Base-by-base conservation (phyloP, 768 basidiomycete genomes). In the Pleurotus salmoneostramineus region DNA sequence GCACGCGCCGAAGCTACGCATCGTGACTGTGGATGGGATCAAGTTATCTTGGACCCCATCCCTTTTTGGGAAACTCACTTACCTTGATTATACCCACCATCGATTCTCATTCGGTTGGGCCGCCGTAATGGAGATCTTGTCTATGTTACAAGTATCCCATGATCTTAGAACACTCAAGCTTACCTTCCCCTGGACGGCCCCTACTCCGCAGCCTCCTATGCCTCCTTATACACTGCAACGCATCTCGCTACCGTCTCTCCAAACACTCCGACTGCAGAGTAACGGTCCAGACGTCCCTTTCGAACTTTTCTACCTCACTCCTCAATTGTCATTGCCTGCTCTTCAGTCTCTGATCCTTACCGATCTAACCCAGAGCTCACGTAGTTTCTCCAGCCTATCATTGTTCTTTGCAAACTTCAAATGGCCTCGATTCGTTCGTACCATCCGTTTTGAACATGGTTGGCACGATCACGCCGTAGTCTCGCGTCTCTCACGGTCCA, bases 41-140 rank as follows among this genome's bases (percentile, higher is more conserved):
- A 78, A 84, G 58, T 67, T 90, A 52, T 69, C 76, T 3, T 89
- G 87, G 87, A 66, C 79, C 10, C 83, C 87, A 35, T 80, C 79
- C 7, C 72, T 89, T 35, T 89, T 84, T 63, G 72, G 73, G 40
- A 84, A 85, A 65, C 73, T 90, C 45, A 80, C 78, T 5, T 81
- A 74, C 63, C 75, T 91, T 44, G 84, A 89, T 68, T 90, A 89
- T 62, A 83, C 84, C 1, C 88, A 90, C 62, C 88, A 89, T 58
- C 83, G 84, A 17, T 87, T 88, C 69, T 87, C 79, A 40, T 69
- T 67, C 15, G 87, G 83, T 4, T 71, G 78, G 59, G 76, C 80
- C 56, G 83, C 85, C 2, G 76, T 83, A 6, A 65, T 75, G 32
- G 88, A 90, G 64, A 72, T 89, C 47, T 64, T 86, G 42, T 72